Percentiles rank a stretch among this genome's conserved stretches.
phyloP scores from a whole-genome alignment of 768 basidiomycete species.

The Tulasnella calospora region DNA sequence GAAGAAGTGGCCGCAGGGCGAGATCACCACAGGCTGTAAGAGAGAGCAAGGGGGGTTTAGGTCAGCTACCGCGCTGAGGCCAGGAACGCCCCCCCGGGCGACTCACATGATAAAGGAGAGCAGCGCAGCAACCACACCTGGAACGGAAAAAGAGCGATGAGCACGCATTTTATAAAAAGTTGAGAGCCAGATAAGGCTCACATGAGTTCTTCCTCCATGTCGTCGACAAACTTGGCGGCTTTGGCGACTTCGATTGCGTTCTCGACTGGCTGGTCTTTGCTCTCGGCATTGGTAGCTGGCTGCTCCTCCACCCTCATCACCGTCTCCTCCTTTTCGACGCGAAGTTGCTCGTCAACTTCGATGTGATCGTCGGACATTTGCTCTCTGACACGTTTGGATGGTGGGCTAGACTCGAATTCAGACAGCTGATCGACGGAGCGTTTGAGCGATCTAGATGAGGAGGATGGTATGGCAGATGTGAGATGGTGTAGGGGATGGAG shows the following conservation, averaged over 20 bases:
- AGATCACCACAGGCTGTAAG: slow-evolving; percentile 64
- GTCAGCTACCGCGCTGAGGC: not conserved
- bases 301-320: not conserved
- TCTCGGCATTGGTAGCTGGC: not conserved
- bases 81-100: not conserved
- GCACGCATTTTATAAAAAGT: no score
- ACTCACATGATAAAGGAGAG: slow-evolving; percentile 54
- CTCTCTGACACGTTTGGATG: slow-evolving; percentile 18
- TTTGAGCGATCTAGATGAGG: not conserved
- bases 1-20: slow-evolving; percentile 86
- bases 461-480: not conserved
- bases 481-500: not conserved
- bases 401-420: not conserved
- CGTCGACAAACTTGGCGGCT: slow-evolving; percentile 22
- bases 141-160: slow-evolving; percentile 36
- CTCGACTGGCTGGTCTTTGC: not conserved
- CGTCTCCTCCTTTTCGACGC: not conserved
- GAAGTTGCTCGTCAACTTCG: slow-evolving; percentile 3
- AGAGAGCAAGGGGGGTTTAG: not conserved
- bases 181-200: not conserved
- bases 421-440: not conserved
- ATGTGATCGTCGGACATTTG: not conserved
- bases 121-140: slow-evolving; percentile 81
- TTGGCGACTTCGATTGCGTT: not conserved
- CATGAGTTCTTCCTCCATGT: slow-evolving; percentile 28